Evolutionary conservation across 108 stramenopile species (phyloP).

Genomic region (Cyclotella sp.): DNA sequence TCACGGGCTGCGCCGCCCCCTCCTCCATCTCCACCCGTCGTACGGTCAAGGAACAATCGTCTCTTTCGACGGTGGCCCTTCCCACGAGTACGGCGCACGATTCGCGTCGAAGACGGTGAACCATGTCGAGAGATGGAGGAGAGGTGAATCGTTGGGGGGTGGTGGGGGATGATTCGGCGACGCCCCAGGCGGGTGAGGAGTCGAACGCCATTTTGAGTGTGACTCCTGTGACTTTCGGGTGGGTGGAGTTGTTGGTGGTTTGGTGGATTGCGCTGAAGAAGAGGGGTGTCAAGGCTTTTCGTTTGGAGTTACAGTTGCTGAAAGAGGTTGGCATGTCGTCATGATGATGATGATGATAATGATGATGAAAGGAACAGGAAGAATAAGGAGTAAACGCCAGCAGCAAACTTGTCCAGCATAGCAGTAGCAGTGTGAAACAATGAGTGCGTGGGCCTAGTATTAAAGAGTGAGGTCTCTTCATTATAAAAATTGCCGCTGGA

Average conservation of each 20-base stretch:
- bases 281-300: neutral
- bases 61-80: constrained; percentile 71
- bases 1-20: constrained; percentile 58
- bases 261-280: neutral
- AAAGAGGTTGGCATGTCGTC: neutral
- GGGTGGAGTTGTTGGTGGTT: neutral
- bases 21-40: constrained; percentile 56
- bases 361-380: neutral
- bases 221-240: constrained; percentile 55
- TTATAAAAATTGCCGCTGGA: neutral
- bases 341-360: neutral
- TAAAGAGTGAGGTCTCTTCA: neutral
- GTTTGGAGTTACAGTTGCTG: neutral
- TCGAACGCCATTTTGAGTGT: constrained; percentile 88
- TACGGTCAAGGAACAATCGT: constrained; percentile 79
- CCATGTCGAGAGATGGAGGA: constrained; percentile 75
- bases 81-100: constrained; percentile 80
- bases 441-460: too few species aligned
- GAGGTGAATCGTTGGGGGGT: constrained; percentile 80
- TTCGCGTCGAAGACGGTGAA: constrained; percentile 75
- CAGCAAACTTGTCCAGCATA: neutral
- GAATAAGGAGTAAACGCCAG: neutral
- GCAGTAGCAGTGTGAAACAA: neutral
- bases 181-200: constrained; percentile 57
- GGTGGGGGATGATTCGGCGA: constrained; percentile 62